Percentiles rank a stretch among this genome's conserved stretches.
Evolutionary conservation across 495 filamentous ascomycete genomes (phyloP).

Genomic region (Xylaria flabelliformis): DNA sequence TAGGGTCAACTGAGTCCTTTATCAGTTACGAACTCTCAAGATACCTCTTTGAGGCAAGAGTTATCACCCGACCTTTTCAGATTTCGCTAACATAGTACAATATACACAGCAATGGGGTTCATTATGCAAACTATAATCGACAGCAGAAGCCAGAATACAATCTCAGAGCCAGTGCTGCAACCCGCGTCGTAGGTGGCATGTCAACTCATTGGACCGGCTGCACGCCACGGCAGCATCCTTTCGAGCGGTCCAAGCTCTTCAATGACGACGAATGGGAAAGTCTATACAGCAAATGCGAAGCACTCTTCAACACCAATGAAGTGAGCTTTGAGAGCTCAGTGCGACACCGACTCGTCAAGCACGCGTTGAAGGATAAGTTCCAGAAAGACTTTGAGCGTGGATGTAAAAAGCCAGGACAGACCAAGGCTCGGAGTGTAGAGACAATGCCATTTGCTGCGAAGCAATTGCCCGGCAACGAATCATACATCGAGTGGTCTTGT

Average conservation of each 20-base stretch:
- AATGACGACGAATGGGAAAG: not conserved
- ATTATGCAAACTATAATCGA: not conserved
- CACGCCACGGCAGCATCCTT: not conserved
- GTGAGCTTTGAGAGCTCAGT: not conserved
- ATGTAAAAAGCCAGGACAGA: not conserved
- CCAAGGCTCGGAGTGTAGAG: not conserved
- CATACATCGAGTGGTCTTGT: not conserved
- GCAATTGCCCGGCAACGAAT: not conserved
- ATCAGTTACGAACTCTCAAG: not conserved
- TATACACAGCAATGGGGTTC: not conserved
- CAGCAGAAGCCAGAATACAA: not conserved
- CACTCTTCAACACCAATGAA: not conserved
- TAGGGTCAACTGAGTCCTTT: not conserved
- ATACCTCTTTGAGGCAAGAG: not conserved
- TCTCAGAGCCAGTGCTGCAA: not conserved
- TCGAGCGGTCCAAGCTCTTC: not conserved
- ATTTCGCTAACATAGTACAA: not conserved
- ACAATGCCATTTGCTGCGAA: not conserved
- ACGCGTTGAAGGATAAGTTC: not conserved
- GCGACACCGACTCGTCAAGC: not conserved
- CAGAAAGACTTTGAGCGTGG: not conserved
- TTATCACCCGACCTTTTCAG: not conserved
- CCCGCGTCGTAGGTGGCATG: slow-evolving; percentile 10
- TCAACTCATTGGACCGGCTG: not conserved
- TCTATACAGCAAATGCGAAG: not conserved